Percentiles rank a stretch among this genome's conserved stretches.
These are phyloP conservation scores for Grosmannia huntii DNA, from an alignment of 2,329 filamentous ascomycete genomes.

Conservation along the genomic window DNA sequence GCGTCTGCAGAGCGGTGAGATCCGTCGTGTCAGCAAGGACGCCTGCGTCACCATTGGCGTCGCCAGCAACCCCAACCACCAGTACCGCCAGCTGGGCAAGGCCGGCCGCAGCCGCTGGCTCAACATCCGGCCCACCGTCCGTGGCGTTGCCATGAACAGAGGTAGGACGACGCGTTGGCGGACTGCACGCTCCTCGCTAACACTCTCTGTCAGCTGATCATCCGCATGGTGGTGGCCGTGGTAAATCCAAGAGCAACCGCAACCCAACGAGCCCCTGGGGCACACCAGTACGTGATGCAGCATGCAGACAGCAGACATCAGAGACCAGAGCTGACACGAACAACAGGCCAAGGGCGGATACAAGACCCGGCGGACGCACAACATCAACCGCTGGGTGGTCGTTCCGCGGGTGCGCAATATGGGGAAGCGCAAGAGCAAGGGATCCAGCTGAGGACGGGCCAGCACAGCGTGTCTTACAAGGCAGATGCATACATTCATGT, in stretches of 20 bases:
- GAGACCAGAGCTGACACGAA: neutral
- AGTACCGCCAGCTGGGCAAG: conserved; percentile 86
- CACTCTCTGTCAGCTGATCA: conserved; percentile 55
- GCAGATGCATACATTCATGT: neutral
- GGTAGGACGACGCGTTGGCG: conserved; percentile 35
- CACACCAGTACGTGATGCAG: conserved; percentile 56
- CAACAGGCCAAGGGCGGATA: conserved; percentile 64
- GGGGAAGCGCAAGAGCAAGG: conserved; percentile 56
- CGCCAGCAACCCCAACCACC: conserved; percentile 84
- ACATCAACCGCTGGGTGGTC: conserved; percentile 86
- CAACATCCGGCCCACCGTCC: conserved; percentile 86
- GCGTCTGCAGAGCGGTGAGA: conserved; percentile 81
- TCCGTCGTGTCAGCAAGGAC: conserved; percentile 78
- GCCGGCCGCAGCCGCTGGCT: conserved; percentile 88
- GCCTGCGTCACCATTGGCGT: conserved; percentile 91
- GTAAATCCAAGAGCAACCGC: conserved; percentile 98
- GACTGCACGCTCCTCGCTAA: too few relatives aligned
- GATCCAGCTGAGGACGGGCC: neutral
- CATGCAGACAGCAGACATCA: neutral
- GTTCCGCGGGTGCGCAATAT: conserved; percentile 74
- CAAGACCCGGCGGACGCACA: conserved; percentile 83
- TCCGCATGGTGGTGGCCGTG: conserved; percentile 96
- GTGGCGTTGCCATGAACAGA: conserved; percentile 98
- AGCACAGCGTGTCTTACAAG: too few relatives aligned
- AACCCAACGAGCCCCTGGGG: conserved; percentile 96